Evolutionary conservation across 2,329 filamentous ascomycete genomes (phyloP).

Genomic region (Bipolaris victoriae): DNA sequence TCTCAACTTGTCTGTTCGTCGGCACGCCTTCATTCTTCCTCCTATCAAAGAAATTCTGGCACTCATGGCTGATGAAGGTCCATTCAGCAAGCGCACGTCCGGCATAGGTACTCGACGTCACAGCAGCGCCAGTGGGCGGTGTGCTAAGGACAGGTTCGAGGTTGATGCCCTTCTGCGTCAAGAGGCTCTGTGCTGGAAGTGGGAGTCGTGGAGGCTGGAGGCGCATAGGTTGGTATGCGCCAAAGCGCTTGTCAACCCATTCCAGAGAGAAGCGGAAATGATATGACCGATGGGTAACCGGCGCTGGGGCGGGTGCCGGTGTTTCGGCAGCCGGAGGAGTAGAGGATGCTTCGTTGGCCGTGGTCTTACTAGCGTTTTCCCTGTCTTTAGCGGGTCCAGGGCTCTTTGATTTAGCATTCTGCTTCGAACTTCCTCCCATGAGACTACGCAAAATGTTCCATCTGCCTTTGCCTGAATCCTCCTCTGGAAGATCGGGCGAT

Average conservation of each 20-base stretch:
- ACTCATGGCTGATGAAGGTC: conserved; percentile 75
- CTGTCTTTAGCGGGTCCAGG: conserved; percentile 34
- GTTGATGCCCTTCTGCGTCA: conserved; percentile 54
- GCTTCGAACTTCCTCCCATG: conserved; percentile 58
- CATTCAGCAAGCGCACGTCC: conserved; percentile 81
- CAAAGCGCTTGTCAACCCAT: conserved; percentile 64
- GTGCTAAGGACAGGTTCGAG: conserved; percentile 30
- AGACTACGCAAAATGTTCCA: conserved; percentile 71
- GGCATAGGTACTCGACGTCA: conserved; percentile 62
- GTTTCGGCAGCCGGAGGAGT: conserved; percentile 10
- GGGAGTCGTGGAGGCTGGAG: conserved; percentile 73
- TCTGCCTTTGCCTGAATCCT: conserved; percentile 58
- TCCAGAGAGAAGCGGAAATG: conserved; percentile 78
- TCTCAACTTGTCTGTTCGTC: conserved; percentile 71
- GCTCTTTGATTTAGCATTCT: conserved; percentile 51
- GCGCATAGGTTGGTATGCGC: conserved; percentile 65
- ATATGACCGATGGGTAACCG: conserved; percentile 63
- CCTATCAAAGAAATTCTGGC: conserved; percentile 80
- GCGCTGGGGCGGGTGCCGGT: conserved; percentile 49
- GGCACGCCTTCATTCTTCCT: conserved; percentile 75
- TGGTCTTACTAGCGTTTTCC: conserved; percentile 25
- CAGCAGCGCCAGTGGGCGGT: conserved; percentile 48
- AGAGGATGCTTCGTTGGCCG: conserved; percentile 11
- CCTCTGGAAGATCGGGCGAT: conserved; percentile 43
- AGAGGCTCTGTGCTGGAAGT: conserved; percentile 69